Conservation (phyloP, 2,329 filamentous ascomycete species). For the Alternaria gansuensis region DNA sequence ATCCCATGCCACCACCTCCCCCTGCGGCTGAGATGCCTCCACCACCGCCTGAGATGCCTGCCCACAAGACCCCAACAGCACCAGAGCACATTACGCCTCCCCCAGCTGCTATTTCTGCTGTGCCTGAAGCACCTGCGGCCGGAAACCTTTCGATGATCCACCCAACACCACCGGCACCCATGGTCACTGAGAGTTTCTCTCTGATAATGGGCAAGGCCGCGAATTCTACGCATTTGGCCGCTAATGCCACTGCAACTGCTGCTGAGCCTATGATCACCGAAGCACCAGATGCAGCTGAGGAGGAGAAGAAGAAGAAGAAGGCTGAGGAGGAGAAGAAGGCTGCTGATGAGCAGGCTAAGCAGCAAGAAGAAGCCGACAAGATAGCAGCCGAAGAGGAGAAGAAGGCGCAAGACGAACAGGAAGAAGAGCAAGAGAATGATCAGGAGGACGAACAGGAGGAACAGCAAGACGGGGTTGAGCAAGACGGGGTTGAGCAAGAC, state of each 20-base stretch:
- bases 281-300: slow-evolving; percentile 3
- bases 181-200: slow-evolving; percentile 22
- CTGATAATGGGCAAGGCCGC: slow-evolving; percentile 18
- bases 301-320: slow-evolving; percentile 7
- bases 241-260: background rate
- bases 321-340: slow-evolving; percentile 4
- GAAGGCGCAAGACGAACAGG: slow-evolving; percentile 1
- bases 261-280: background rate
- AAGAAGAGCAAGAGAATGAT: slow-evolving; percentile 7
- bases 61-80: slow-evolving; percentile 6
- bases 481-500: slow-evolving; percentile 1
- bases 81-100: slow-evolving; percentile 12
- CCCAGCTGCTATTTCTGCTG: slow-evolving; percentile 1
- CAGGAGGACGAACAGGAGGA: slow-evolving; percentile 8
- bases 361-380: background rate
- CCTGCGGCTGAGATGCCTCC: background rate
- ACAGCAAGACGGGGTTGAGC: slow-evolving; percentile 3
- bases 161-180: slow-evolving; percentile 17
- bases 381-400: slow-evolving; percentile 8
- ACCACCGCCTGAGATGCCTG: slow-evolving; percentile 4
- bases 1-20: background rate
- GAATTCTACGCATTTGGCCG: background rate
- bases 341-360: slow-evolving; percentile 1
- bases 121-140: background rate
- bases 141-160: background rate